Percentiles rank a stretch among this genome's conserved stretches.
Conservation (phyloP, 495 filamentous ascomycete genomes). For the Aspergillus taichungensis region DNA sequence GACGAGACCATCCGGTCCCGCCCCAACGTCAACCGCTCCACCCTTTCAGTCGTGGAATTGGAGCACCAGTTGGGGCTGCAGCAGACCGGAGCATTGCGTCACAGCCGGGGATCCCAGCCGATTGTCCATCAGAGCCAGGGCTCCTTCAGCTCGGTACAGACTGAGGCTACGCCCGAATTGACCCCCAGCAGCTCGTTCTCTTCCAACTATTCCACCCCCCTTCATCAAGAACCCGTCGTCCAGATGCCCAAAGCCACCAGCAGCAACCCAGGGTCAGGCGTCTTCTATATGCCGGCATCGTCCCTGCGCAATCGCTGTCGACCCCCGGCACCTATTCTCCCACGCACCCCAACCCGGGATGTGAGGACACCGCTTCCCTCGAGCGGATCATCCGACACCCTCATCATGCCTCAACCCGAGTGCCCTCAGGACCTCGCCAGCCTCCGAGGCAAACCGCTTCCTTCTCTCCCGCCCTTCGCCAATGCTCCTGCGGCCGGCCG, state of each 20-base stretch:
- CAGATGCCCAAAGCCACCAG: slow-evolving; percentile 15
- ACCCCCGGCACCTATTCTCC: slow-evolving; percentile 20
- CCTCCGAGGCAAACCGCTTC: slow-evolving; percentile 28
- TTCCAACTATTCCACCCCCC: slow-evolving; percentile 27
- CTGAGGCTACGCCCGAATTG: slow-evolving; percentile 31
- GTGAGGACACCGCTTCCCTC: slow-evolving; percentile 11
- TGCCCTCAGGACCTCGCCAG: slow-evolving; percentile 20
- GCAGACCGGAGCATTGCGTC: slow-evolving; percentile 17
- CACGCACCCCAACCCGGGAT: slow-evolving; percentile 21
- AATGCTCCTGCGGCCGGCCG: not conserved
- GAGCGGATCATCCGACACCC: slow-evolving; percentile 23
- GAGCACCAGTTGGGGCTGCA: slow-evolving; percentile 29
- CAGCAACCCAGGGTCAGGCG: no score
- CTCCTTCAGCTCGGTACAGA: slow-evolving; percentile 32
- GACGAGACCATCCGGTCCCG: slow-evolving; percentile 7
- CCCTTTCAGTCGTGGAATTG: slow-evolving; percentile 28
- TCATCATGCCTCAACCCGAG: slow-evolving; percentile 28
- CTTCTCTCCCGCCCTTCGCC: slow-evolving; percentile 23
- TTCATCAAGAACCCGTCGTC: slow-evolving; percentile 23
- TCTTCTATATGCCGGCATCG: slow-evolving; percentile 4
- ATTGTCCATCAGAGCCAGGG: slow-evolving; percentile 22
- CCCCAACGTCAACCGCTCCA: slow-evolving; percentile 22
- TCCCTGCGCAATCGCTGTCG: slow-evolving; percentile 27
- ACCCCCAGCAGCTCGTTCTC: slow-evolving; percentile 42
- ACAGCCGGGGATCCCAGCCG: slow-evolving; percentile 18